These are phyloP conservation scores for Juncus inflexus DNA, from an alignment of 176 grass and related monocot species.

Conservation along the genomic window DNA sequence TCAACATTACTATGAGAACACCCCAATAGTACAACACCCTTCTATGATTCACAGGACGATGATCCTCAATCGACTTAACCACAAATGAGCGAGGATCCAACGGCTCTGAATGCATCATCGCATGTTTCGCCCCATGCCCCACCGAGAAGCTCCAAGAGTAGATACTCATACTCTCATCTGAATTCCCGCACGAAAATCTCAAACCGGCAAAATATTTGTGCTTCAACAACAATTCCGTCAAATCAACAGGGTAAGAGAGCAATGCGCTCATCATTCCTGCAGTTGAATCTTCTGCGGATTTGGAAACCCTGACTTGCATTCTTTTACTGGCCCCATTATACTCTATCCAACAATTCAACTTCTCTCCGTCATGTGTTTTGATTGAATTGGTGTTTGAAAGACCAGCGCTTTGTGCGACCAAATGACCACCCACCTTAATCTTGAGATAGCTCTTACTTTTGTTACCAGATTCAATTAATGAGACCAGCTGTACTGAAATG, in stretches of 20 bases:
- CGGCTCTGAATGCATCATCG: conserved; percentile 20
- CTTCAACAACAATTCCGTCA: conserved; percentile 8
- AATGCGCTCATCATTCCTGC: conserved; percentile 10
- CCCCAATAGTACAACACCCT: not conserved
- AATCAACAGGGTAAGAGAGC: conserved; percentile 26
- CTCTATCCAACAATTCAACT: conserved; percentile 12
- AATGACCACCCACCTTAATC: conserved; percentile 21
- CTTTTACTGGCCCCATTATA: conserved; percentile 24
- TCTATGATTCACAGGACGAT: conserved; percentile 5
- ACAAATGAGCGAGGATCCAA: conserved; percentile 27
- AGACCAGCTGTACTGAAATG: conserved; percentile 21
- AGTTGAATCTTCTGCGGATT: conserved; percentile 9
- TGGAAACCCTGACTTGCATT: conserved; percentile 18
- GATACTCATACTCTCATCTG: conserved; percentile 8
- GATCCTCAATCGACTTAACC: conserved; percentile 7
- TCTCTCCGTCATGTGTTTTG: not conserved
- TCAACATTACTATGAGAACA: not conserved
- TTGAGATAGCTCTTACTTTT: conserved; percentile 19
- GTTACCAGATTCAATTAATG: not conserved
- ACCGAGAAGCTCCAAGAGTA: conserved; percentile 19
- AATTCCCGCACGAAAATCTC: conserved; percentile 23
- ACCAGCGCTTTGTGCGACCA: conserved; percentile 19
- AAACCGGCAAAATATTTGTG: conserved; percentile 10
- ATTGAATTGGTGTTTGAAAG: conserved; percentile 6
- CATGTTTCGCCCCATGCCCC: not conserved